Base-by-base conservation (phyloP, 2,329 filamentous ascomycete genomes). In the Exophiala mesophila region DNA sequence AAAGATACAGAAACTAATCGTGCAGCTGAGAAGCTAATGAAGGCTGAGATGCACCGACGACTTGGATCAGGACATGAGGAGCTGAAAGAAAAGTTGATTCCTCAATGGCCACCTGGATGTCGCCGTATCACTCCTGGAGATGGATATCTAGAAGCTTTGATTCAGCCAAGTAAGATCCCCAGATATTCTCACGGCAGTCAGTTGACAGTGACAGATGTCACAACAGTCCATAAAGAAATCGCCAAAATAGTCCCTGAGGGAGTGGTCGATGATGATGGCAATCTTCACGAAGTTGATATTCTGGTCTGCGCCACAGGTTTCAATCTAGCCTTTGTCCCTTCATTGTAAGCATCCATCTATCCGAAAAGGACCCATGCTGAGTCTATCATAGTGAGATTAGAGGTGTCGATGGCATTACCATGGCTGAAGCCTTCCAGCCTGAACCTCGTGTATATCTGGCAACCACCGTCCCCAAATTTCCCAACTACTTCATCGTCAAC, bases 101-200 rank as follows among this genome's bases (percentile, higher is more conserved):
- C 57, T 2, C 45, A 50, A 9, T 58, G 49, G 36, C 34, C 44
- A n/a, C 45, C 56, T 5, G 71, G 70, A 1, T 75, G 71, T 43
- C 60, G 70, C n/a, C 61, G 72, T 2, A 50, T 72, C 13, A 73
- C 72, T 0, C 73, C 73, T 2, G 72, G 72, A 0, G 67, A 68
- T n/a, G 71, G 72, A 0, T 76, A 72, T 52, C 65, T 76, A 8
- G 69, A 75, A 53, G 68, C 72, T 2, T 53, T 72, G 3, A 58
- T 59, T 4, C 39, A 68, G 28, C 55, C 59, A 1, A 71, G 71
- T 45, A n/a, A n/a, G n/a, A n/a, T n/a, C n/a, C n/a, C n/a, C n/a
- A n/a, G n/a, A n/a, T n/a, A n/a, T n/a, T n/a, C n/a, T n/a, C n/a
- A n/a, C n/a, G n/a, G n/a, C 23, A 60, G 41, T 44, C 4, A 44